Evolutionary conservation across 176 grass and related monocot genomes (phyloP).

Genomic region (Oropetium thomaeum): DNA sequence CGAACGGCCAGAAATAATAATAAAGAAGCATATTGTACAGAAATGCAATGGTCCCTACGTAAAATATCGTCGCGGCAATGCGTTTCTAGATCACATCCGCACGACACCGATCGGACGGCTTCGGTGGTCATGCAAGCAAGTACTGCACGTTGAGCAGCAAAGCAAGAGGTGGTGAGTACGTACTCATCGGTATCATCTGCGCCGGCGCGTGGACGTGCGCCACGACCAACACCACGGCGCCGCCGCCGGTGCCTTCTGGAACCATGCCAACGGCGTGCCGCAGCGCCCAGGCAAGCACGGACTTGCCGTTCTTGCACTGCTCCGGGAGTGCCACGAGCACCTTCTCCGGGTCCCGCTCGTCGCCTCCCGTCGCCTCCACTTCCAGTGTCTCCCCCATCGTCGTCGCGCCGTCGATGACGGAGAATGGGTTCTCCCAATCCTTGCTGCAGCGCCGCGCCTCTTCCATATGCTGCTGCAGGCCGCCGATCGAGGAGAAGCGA

Average conservation of each 20-base stretch:
- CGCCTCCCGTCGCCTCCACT: neutral
- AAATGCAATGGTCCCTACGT: neutral
- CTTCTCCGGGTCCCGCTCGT: neutral
- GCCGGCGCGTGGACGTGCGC: constrained; percentile 56
- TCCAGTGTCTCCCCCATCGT: neutral
- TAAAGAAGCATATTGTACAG: neutral
- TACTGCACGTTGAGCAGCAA: neutral
- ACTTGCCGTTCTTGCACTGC: constrained; percentile 50
- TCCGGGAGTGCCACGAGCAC: neutral
- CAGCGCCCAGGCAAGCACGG: constrained; percentile 55
- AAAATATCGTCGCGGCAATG: neutral
- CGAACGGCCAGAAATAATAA: neutral
- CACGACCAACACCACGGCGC: constrained; percentile 48
- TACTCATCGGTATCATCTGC: constrained; percentile 58
- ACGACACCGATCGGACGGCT: neutral
- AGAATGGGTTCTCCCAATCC: neutral
- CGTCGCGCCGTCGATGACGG: neutral
- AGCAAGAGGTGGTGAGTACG: neutral
- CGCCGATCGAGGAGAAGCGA: neutral
- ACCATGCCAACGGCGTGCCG: constrained; percentile 18
- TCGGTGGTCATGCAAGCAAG: neutral
- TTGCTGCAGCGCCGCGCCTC: too few relatives aligned
- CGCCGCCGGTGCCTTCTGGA: neutral
- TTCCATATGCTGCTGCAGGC: too few relatives aligned
- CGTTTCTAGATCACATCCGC: neutral